Evolutionary conservation across 495 filamentous ascomycete genomes (phyloP), one percentile per base, ranked within the genome.

Genomic region (Cudoniella acicularis): DNA sequence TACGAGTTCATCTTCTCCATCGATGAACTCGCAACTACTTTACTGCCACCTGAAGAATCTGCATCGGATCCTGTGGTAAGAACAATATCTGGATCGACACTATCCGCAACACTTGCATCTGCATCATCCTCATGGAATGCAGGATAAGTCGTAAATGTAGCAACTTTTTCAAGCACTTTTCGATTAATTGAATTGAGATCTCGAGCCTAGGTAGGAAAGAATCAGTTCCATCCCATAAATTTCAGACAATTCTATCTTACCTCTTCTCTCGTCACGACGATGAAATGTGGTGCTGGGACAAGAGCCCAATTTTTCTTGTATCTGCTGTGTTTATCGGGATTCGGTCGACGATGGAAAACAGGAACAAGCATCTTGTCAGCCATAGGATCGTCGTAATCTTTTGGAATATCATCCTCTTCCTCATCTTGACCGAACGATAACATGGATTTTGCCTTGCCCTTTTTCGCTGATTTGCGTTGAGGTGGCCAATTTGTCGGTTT

Each of bases 1-100:
- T 2, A 98, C 90, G 61, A 96, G 84, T 50, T 89, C 90, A 61
- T 96, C 92, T 69, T 96, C 93, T 3, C 90, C 91, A 61, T 92
- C 87, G 10, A 96, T 84, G 91, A 96, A 52, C 74, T 76, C 20
- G 88, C 86, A 61, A 88, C 79, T 49, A 96, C 77, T 62, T 85
- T 86, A 6, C 83, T 80, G 60, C 88, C 89, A 16, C 79, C 83
- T 1, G 85, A 78, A 13, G 83, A 89, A 57, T 88, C 82, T 1
- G 79, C 83, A 69, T 94, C 91, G 20, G 91, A 91, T 30, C 84
- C 80, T 23, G 81, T 86, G 49, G 85, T 85, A 6, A 90, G 75
- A 24, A 92, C 80, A 13, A 87, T 79, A 63, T 95, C 91, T 0
- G 84, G 80, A 60, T 90, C 89, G 51, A 73, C 74, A 30, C 57